These are phyloP conservation scores for Aphanomyces astaci DNA, from an alignment of 352 stramenopile species.

Conservation along the genomic window DNA sequence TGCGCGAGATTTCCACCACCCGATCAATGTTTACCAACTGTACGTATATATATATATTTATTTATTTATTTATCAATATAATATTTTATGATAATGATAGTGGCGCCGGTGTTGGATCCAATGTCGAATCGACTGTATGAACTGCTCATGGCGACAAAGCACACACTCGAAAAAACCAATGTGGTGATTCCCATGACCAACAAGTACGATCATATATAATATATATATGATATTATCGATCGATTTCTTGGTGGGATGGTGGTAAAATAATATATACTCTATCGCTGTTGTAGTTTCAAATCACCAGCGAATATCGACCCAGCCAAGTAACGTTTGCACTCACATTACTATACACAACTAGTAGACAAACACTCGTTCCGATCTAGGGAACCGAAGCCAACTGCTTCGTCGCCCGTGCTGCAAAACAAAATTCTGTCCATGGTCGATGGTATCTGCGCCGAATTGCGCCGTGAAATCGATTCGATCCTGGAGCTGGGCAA, in stretches of 20 bases:
- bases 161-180: conserved; percentile 14
- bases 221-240: no score
- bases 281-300: conserved; percentile 4
- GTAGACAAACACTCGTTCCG: no score
- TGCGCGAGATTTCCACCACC: not conserved
- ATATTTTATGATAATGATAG: no score
- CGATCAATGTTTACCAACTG: conserved; percentile 2
- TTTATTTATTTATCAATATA: no score
- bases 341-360: no score
- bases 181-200: conserved; percentile 8
- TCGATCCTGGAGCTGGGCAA: conserved; percentile 3
- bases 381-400: conserved; percentile 45
- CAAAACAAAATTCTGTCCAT: conserved; percentile 14
- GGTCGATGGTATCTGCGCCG: conserved; percentile 17
- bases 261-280: no score
- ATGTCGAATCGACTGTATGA: conserved; percentile 19
- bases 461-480: conserved; percentile 18
- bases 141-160: conserved; percentile 10
- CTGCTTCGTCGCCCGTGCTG: conserved; percentile 35
- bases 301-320: not conserved
- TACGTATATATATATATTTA: no score
- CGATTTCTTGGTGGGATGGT: no score
- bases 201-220: no score
- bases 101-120: conserved; percentile 13
- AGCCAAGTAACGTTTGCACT: no score